Evolutionary conservation across 2,329 filamentous ascomycete species (phyloP).

Genomic region (Aspergillus calidoustus): DNA sequence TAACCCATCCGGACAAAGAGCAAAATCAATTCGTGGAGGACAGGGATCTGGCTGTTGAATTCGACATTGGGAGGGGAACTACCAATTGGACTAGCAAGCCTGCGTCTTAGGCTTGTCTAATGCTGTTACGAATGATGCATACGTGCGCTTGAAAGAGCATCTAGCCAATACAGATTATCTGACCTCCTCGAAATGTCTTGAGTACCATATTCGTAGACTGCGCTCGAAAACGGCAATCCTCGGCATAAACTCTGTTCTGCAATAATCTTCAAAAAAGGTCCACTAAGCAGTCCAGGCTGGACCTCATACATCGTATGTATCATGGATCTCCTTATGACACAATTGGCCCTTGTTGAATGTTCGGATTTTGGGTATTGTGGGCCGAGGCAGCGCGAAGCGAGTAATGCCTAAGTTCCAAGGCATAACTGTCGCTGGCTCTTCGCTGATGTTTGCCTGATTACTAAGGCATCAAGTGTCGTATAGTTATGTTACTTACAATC

Average conservation of each 20-base stretch:
- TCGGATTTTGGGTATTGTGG: too few species aligned
- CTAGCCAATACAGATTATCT: conserved; percentile 43
- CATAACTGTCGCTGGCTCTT: too few species aligned
- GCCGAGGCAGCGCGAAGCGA: too few species aligned
- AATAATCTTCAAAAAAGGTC: background rate
- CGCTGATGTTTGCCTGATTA: too few species aligned
- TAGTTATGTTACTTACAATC: too few species aligned
- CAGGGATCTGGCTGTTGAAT: conserved; percentile 39
- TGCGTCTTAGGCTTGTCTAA: conserved; percentile 40
- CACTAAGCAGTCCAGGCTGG: background rate
- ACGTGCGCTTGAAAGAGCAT: conserved; percentile 38
- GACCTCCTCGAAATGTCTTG: conserved; percentile 30
- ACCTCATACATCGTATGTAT: too few species aligned
- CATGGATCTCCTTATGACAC: too few species aligned
- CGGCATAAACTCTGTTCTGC: background rate
- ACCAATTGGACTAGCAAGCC: conserved; percentile 34
- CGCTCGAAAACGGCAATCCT: background rate
- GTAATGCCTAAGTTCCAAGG: too few species aligned
- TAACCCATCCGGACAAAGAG: conserved; percentile 33
- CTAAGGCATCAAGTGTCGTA: too few species aligned
- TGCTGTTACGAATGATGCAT: conserved; percentile 44
- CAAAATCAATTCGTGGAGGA: conserved; percentile 65
- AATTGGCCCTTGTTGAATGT: too few species aligned
- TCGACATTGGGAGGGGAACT: conserved; percentile 35
- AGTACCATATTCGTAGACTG: conserved; percentile 3